Conservation (phyloP, 345 rosid species). For the Arabis hirsuta region DNA sequence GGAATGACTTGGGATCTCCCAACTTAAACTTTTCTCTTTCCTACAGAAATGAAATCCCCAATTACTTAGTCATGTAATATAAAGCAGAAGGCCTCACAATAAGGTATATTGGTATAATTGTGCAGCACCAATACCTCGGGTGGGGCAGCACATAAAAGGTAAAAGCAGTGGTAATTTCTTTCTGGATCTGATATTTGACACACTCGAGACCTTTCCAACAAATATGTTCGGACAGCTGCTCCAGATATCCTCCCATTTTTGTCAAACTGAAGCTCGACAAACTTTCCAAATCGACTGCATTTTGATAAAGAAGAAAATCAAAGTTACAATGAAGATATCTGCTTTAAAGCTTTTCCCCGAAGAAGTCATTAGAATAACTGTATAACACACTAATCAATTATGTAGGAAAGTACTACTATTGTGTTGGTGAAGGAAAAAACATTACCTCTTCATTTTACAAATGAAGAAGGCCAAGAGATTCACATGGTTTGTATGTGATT, state of each 20-base stretch:
- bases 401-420: slow-evolving; percentile 16
- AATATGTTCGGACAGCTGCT: slow-evolving; percentile 94
- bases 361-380: slow-evolving; percentile 7
- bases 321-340: slow-evolving; percentile 17
- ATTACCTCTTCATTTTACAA: slow-evolving; percentile 13
- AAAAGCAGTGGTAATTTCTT: slow-evolving; percentile 97
- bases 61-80: slow-evolving; percentile 24
- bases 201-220: slow-evolving; percentile 98
- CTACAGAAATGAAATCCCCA: slow-evolving; percentile 47
- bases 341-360: background rate
- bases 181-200: slow-evolving; percentile 98
- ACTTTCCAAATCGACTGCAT: slow-evolving; percentile 98
- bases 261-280: slow-evolving; percentile 99
- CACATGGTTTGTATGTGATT: slow-evolving; percentile 8
- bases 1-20: slow-evolving; percentile 69
- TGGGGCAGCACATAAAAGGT: slow-evolving; percentile 96
- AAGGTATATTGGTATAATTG: slow-evolving; percentile 18
- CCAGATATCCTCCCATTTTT: slow-evolving; percentile 98
- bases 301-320: slow-evolving; percentile 28
- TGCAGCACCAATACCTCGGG: slow-evolving; percentile 69
- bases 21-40: slow-evolving; percentile 83
- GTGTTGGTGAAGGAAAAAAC: slow-evolving; percentile 1
- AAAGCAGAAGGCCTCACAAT: slow-evolving; percentile 21
- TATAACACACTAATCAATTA: slow-evolving; percentile 12
- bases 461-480: slow-evolving; percentile 27